phyloP scores from a whole-genome alignment of 371 early-diverging fungal species.

The Umbelopsis sp. region DNA sequence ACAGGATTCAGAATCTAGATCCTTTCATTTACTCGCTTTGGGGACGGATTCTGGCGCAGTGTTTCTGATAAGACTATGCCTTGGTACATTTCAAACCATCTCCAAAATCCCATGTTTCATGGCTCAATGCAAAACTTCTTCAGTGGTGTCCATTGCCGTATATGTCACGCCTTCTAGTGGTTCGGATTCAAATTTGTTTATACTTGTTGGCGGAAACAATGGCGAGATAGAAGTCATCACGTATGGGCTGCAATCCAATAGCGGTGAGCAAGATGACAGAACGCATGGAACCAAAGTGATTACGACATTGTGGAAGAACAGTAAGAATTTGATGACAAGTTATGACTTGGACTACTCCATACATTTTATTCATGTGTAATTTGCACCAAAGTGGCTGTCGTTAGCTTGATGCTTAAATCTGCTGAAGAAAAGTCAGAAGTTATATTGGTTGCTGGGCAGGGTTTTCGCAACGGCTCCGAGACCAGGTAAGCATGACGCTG shows the following conservation, averaged over 20 bases:
- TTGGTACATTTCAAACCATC: neutral
- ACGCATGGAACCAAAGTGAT: neutral
- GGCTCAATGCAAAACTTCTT: neutral
- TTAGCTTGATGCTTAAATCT: neutral
- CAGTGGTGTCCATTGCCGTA: constrained; percentile 3
- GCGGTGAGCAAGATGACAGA: neutral
- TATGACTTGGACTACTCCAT: neutral
- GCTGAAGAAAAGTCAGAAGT: neutral
- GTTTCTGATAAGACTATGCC: neutral
- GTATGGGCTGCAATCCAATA: neutral
- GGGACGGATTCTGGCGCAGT: neutral
- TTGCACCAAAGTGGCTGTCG: neutral
- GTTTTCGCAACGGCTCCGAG: neutral
- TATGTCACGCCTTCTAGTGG: neutral
- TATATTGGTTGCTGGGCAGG: neutral
- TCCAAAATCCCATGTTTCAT: neutral
- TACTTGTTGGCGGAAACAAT: constrained; percentile 28
- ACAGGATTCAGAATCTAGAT: too few species aligned
- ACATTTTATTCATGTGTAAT: neutral
- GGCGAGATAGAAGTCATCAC: constrained; percentile 26
- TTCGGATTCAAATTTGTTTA: constrained; percentile 8
- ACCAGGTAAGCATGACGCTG: neutral
- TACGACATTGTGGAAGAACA: constrained; percentile 9
- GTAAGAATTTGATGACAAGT: neutral
- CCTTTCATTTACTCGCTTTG: neutral